A percentile compares a stretch with the other conserved stretches of the same genome.
These are phyloP conservation scores for Solanum hybrid DNA, from an alignment of 305 asterid genomes.

Conservation along the genomic window DNA sequence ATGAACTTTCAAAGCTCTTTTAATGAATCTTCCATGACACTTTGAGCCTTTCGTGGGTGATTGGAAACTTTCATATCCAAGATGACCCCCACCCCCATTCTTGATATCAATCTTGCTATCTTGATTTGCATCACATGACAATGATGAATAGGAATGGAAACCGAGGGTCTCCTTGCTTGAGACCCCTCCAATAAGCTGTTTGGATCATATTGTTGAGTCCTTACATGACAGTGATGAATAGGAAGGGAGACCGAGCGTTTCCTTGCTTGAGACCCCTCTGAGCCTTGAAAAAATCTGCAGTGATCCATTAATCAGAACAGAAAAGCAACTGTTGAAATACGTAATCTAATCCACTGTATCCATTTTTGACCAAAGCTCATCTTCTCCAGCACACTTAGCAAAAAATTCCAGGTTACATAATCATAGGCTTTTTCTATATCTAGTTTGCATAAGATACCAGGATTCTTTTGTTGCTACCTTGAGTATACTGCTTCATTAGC, in stretches of 20 bases:
- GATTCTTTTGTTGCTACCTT: background rate
- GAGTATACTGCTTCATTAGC: background rate
- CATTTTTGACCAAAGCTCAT: background rate
- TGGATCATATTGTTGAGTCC: background rate
- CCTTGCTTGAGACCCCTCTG: background rate
- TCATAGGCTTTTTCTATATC: background rate
- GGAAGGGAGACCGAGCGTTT: background rate
- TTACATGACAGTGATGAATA: background rate
- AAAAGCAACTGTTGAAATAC: background rate
- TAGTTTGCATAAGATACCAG: background rate
- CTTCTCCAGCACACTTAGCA: background rate
- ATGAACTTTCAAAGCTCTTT: background rate
- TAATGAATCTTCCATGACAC: background rate
- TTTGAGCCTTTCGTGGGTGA: background rate
- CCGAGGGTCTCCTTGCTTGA: background rate
- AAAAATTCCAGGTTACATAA: background rate
- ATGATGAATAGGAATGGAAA: background rate
- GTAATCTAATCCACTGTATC: background rate
- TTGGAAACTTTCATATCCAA: background rate
- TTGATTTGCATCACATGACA: background rate
- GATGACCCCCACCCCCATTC: background rate
- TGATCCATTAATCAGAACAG: background rate
- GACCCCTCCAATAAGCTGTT: background rate
- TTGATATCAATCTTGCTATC: background rate
- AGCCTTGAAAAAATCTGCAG: background rate